phyloP scores from a whole-genome alignment of 2,329 filamentous ascomycete genomes.

The Amauroascus niger region DNA sequence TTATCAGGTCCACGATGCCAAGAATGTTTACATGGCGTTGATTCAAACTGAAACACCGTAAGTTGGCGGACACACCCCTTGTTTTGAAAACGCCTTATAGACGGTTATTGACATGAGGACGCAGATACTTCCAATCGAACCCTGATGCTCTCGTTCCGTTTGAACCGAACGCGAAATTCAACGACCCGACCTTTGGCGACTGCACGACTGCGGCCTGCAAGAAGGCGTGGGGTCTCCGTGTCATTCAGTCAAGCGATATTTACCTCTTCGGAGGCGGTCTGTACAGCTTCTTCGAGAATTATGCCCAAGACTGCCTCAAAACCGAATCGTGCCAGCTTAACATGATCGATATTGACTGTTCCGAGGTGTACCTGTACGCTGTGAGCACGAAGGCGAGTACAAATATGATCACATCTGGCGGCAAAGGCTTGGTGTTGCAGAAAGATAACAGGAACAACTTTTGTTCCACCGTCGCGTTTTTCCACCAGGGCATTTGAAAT shows the following conservation, averaged over 20 bases:
- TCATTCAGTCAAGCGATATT: conserved; percentile 57
- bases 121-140: conserved; percentile 63
- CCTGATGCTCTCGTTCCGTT: conserved; percentile 54
- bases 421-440: conserved; percentile 30
- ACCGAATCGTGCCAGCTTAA: conserved; percentile 65
- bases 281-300: conserved; percentile 80
- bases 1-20: conserved; percentile 70
- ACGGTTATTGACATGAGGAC: background rate
- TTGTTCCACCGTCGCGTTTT: conserved; percentile 38
- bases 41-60: conserved; percentile 86
- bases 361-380: conserved; percentile 50
- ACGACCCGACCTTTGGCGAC: conserved; percentile 45
- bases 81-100: background rate
- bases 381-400: conserved; percentile 64
- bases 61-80: conserved; percentile 31
- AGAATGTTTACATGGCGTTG: conserved; percentile 69
- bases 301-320: conserved; percentile 58
- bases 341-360: conserved; percentile 64
- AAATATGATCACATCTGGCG: conserved; percentile 56
- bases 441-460: conserved; percentile 36
- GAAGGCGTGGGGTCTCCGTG: conserved; percentile 67
- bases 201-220: conserved; percentile 52
- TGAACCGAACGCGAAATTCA: conserved; percentile 28
- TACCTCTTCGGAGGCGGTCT: conserved; percentile 64
- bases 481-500: conserved; percentile 25